Evolutionary conservation across 1,284 basidiomycete species (phyloP), one percentile per base, ranked within the genome.

Genomic region (Ganoderma meredithae): DNA sequence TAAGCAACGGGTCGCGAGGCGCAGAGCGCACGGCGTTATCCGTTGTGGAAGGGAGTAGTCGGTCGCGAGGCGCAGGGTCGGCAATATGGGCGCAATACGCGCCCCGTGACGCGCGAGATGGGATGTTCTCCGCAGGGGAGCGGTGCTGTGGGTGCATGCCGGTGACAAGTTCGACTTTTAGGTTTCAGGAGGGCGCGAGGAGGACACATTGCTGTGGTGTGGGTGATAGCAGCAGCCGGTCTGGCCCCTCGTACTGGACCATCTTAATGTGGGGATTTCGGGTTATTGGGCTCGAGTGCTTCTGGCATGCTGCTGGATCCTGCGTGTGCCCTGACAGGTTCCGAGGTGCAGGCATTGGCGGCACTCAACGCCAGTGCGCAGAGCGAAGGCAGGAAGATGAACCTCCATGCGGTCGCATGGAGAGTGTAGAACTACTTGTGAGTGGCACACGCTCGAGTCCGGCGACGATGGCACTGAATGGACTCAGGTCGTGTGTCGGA

Each of bases 121-220:
- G 47, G 13, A 25, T 2, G 22, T 49, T 49, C 47, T 22, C 47
- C 47, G 47, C 47, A 49, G 47, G 25, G 10, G 47, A 13, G 47
- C 47, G 5, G 47, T 49, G 47, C 47, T 49, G 47, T 49, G 47
- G 47, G 47, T 49, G 47, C 47, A 49, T 49, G 47, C 22, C 22
- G 4, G 12, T 12, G 22, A 12, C 9, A 25, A 22, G 22, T 49
- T 25, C 47, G 47, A 25, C 12, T 25, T 27, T 22, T 25, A 4
- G 12, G 25, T 53, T 55, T 33, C 47, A 49, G 47, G 12, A 25
- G 22, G 52, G 2, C 27, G 52, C 52, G 17, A 49, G 52, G 52
- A 55, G 6, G 15, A 31, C 52, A 55, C 52, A 27, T 55, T 55
- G 13, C 52, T 27, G 15, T 33, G 27, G 47, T 25, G 47, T 22